A percentile compares a stretch with the other conserved stretches of the same genome.
phyloP scores from a whole-genome alignment of 2,329 filamentous ascomycete genomes.

The Trichophyton benhamiae region DNA sequence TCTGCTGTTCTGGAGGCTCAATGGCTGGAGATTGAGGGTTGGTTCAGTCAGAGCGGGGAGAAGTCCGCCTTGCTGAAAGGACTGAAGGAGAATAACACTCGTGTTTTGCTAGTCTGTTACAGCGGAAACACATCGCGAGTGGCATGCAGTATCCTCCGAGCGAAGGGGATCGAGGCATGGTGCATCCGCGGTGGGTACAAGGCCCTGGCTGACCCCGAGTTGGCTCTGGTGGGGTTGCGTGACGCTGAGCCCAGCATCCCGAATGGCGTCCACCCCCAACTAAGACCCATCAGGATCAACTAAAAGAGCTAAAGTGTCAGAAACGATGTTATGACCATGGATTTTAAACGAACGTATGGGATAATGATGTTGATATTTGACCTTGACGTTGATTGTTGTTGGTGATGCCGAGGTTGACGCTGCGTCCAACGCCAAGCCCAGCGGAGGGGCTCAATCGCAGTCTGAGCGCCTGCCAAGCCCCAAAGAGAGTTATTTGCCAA shows the following conservation, averaged over 20 bases:
- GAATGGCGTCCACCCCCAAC: not conserved
- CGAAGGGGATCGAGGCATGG: constrained; percentile 38
- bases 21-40: constrained; percentile 38
- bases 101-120: constrained; percentile 40
- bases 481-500: too few relatives aligned
- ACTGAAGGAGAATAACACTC: not conserved
- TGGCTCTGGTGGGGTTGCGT: not conserved
- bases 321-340: not conserved
- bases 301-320: not conserved
- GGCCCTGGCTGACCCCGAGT: not conserved
- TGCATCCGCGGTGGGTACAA: constrained; percentile 34
- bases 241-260: not conserved
- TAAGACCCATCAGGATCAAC: not conserved
- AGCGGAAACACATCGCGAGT: constrained; percentile 44
- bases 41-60: constrained; percentile 24
- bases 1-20: constrained; percentile 32
- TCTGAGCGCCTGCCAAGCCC: too few relatives aligned
- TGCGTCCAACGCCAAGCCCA: too few relatives aligned
- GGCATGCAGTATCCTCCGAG: constrained; percentile 42
- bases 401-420: too few relatives aligned
- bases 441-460: too few relatives aligned
- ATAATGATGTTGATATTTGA: not conserved
- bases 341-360: not conserved
- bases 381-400: too few relatives aligned
- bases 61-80: not conserved